Percentiles rank a stretch among this genome's conserved stretches.
Evolutionary conservation across 192 early-diverging fungal genomes (phyloP).

Genomic region (Chytriomyces sp.): DNA sequence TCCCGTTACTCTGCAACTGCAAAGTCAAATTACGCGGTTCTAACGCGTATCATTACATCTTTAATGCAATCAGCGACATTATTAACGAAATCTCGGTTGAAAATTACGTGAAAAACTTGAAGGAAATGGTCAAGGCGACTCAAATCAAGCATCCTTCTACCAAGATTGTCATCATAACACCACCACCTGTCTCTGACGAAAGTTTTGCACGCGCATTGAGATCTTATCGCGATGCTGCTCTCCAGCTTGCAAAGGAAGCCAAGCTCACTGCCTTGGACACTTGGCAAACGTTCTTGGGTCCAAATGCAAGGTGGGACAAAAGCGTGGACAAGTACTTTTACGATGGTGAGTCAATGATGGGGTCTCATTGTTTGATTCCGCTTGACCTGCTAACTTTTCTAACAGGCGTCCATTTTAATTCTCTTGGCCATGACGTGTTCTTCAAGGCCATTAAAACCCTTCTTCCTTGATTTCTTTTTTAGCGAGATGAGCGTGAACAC

Average conservation of each 20-base stretch:
- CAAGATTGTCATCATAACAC: constrained; percentile 20
- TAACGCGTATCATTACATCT: not conserved
- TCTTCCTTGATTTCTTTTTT: not conserved
- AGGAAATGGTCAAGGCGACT: not conserved
- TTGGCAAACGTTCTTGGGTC: constrained; percentile 21
- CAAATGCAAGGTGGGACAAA: not conserved
- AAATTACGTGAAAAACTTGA: not conserved
- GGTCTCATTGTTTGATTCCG: constrained; percentile 1
- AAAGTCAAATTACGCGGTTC: not conserved
- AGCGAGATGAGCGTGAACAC: too few species aligned
- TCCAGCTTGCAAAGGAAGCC: not conserved
- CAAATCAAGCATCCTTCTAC: not conserved
- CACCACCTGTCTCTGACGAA: constrained; percentile 1
- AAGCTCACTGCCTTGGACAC: constrained; percentile 9
- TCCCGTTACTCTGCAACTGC: not conserved
- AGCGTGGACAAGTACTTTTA: not conserved
- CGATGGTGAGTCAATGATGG: constrained; percentile 9
- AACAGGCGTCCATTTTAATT: constrained; percentile 6
- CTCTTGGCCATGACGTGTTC: constrained; percentile 5
- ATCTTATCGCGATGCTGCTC: not conserved
- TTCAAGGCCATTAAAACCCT: constrained; percentile 7
- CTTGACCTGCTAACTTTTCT: not conserved
- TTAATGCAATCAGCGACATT: not conserved
- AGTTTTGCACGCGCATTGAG: not conserved
- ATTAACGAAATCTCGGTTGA: not conserved